phyloP scores from a whole-genome alignment of 202 grass and related monocot genomes.

The Schoenoplectus triqueter region DNA sequence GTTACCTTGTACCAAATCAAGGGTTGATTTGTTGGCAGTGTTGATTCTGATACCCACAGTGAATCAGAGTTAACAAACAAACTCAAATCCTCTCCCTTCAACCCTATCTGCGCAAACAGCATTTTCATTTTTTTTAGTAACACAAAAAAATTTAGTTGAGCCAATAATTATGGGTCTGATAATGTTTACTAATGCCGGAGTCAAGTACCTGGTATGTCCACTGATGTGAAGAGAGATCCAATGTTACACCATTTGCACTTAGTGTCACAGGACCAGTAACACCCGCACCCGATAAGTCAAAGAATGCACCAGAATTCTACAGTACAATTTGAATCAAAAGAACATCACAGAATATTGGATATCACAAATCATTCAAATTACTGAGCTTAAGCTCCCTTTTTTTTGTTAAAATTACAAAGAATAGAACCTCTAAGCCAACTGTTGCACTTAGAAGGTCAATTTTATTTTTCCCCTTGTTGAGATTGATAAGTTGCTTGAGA shows the following conservation, averaged over 20 bases:
- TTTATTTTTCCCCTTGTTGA: conserved; percentile 78
- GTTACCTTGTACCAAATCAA: conserved; percentile 97
- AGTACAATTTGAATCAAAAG: conserved; percentile 18
- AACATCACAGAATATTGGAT: conserved; percentile 31
- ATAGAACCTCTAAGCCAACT: conserved; percentile 79
- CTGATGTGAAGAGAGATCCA: conserved; percentile 67
- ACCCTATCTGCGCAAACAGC: conserved; percentile 60
- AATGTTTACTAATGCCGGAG: not conserved
- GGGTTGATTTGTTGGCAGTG: conserved; percentile 73
- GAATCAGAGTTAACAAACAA: conserved; percentile 60
- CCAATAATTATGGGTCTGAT: not conserved
- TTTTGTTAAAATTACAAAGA: conserved; percentile 28
- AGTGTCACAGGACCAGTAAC: conserved; percentile 89
- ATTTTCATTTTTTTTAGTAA: not conserved
- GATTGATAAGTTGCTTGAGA: conserved; percentile 55
- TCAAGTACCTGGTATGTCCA: conserved; percentile 85
- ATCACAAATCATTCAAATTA: conserved; percentile 15
- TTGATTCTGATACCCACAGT: conserved; percentile 64
- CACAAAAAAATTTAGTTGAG: not conserved
- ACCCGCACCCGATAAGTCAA: conserved; percentile 86
- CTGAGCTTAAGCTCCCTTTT: not conserved
- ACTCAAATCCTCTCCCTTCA: conserved; percentile 66
- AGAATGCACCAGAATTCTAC: conserved; percentile 97
- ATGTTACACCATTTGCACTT: conserved; percentile 55
- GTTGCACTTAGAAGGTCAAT: conserved; percentile 95